Percentiles rank a stretch among this genome's conserved stretches.
phyloP scores from a whole-genome alignment of 768 basidiomycete genomes.

The Hericium alpestre region DNA sequence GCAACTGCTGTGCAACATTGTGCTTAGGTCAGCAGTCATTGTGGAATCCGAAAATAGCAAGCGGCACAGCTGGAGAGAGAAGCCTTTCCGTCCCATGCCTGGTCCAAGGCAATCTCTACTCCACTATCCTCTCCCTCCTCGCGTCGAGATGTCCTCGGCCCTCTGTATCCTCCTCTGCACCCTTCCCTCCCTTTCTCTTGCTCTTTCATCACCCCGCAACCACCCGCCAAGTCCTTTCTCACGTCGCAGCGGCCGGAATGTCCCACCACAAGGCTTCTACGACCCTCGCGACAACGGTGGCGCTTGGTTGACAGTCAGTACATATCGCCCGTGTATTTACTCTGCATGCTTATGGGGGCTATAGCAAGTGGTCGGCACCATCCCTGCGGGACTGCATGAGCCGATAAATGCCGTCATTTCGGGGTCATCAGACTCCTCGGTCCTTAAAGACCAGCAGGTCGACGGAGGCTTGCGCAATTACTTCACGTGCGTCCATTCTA shows the following conservation, averaged over 20 bases:
- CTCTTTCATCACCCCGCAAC: constrained; percentile 2
- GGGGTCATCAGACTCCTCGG: constrained; percentile 57
- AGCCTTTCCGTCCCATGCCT: no score
- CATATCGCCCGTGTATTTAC: not conserved
- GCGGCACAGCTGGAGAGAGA: not conserved
- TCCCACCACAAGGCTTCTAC: constrained; percentile 50
- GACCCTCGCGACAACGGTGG: constrained; percentile 50
- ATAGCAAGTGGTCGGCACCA: constrained; percentile 1
- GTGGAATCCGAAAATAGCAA: not conserved
- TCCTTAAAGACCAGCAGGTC: constrained; percentile 47
- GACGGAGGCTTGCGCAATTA: constrained; percentile 77
- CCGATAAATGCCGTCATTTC: constrained; percentile 79
- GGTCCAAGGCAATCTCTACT: not conserved
- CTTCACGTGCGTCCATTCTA: constrained; percentile 46
- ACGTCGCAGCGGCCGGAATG: constrained; percentile 13
- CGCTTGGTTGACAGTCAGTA: constrained; percentile 58
- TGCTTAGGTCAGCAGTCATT: not conserved
- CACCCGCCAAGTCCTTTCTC: constrained; percentile 15
- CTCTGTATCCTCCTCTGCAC: constrained; percentile 24
- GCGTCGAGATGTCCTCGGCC: constrained; percentile 19
- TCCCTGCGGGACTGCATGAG: constrained; percentile 34
- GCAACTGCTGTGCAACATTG: not conserved
- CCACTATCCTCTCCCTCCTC: constrained; percentile 10
- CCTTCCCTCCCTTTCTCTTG: constrained; percentile 16
- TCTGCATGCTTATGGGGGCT: not conserved